A percentile compares a stretch with the other conserved stretches of the same genome.
Evolutionary conservation across 495 filamentous ascomycete genomes (phyloP).

Genomic region (Aspergillus homomorphus): DNA sequence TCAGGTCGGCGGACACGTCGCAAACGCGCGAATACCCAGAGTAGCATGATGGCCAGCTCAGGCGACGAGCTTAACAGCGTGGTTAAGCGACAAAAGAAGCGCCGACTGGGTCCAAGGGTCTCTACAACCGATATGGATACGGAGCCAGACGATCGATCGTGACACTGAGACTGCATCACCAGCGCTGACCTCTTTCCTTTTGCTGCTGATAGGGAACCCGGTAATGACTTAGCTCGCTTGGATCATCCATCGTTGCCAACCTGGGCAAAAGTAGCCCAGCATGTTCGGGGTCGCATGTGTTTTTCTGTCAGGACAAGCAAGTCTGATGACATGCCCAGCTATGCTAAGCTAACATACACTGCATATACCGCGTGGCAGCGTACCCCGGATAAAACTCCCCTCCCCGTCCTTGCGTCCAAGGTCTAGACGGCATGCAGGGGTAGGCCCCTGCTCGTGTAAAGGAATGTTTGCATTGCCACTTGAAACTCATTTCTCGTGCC

Average conservation of each 20-base stretch:
- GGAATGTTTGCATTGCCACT: neutral
- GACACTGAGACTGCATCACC: neutral
- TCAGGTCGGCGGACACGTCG: constrained; percentile 13
- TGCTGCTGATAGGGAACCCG: no score
- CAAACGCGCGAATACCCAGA: constrained; percentile 23
- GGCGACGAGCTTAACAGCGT: constrained; percentile 25
- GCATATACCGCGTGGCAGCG: neutral
- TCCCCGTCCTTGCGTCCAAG: neutral
- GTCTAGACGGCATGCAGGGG: neutral
- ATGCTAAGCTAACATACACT: neutral
- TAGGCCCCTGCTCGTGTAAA: neutral
- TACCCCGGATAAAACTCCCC: neutral
- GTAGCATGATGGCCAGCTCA: constrained; percentile 18
- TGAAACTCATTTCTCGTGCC: neutral
- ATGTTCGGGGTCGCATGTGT: no score
- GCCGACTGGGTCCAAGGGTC: constrained; percentile 18
- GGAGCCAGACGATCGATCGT: constrained; percentile 20
- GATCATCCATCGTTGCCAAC: no score
- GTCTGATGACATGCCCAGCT: neutral
- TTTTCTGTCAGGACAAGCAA: no score
- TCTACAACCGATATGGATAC: constrained; percentile 30
- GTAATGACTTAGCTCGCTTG: no score
- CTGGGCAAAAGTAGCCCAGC: no score
- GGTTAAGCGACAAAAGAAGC: constrained; percentile 27
- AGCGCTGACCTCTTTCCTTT: no score